phyloP scores from a whole-genome alignment of 306 rosid genomes.

The Geum urbanum region DNA sequence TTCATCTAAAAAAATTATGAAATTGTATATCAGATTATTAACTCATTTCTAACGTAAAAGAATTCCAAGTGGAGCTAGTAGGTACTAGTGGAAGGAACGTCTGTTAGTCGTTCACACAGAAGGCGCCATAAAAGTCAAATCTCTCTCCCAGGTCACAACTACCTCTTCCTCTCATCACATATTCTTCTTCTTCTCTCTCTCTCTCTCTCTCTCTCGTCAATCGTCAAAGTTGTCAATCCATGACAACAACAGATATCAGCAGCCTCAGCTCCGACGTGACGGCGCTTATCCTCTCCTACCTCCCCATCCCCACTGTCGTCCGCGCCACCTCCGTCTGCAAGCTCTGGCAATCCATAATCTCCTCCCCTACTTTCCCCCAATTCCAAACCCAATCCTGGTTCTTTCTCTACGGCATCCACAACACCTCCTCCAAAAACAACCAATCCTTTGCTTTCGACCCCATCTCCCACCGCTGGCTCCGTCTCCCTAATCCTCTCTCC shows the following conservation, averaged over 20 bases:
- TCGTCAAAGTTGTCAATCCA: slow-evolving; percentile 19
- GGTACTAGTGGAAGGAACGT: background rate
- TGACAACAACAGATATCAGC: slow-evolving; percentile 28
- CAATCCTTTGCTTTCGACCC: slow-evolving; percentile 85
- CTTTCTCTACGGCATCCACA: slow-evolving; percentile 77
- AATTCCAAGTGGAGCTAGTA: too few relatives aligned
- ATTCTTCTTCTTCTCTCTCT: background rate
- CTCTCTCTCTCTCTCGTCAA: background rate
- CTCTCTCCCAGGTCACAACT: background rate
- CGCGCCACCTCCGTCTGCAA: slow-evolving; percentile 64
- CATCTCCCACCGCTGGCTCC: slow-evolving; percentile 56
- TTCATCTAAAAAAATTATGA: too few relatives aligned
- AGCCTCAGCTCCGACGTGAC: slow-evolving; percentile 51
- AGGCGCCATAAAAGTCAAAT: background rate
- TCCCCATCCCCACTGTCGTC: slow-evolving; percentile 55
- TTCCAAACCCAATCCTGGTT: slow-evolving; percentile 53
- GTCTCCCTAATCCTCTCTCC: slow-evolving; percentile 39
- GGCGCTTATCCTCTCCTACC: slow-evolving; percentile 55
- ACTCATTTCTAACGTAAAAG: too few relatives aligned
- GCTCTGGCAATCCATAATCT: slow-evolving; percentile 57
- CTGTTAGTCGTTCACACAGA: background rate
- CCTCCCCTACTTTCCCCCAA: slow-evolving; percentile 42
- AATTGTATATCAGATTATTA: too few relatives aligned
- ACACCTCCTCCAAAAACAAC: slow-evolving; percentile 65
- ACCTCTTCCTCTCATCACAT: background rate